Evolutionary conservation across 768 basidiomycete species (phyloP).

Genomic region (Hypholoma fasciculare): DNA sequence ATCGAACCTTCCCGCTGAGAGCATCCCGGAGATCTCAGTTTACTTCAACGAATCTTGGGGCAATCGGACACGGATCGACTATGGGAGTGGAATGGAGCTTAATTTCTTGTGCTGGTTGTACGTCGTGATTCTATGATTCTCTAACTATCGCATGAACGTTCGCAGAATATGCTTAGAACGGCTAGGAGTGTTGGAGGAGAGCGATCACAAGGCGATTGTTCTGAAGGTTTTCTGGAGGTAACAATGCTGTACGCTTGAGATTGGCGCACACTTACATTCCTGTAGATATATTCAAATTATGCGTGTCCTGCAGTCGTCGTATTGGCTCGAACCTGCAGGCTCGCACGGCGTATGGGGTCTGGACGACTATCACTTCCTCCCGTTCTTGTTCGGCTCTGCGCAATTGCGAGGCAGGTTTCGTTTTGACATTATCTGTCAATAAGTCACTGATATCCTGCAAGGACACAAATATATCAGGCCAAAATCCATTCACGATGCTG

Average conservation of each 20-base stretch:
- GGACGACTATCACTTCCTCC: constrained; percentile 96
- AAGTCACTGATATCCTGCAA: constrained; percentile 22
- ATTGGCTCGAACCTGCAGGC: constrained; percentile 99
- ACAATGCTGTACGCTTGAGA: constrained; percentile 12
- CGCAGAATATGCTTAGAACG: constrained; percentile 77
- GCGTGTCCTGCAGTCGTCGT: constrained; percentile 87
- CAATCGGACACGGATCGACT: constrained; percentile 89
- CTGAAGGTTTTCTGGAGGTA: constrained; percentile 89
- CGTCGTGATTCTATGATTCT: constrained; percentile 23
- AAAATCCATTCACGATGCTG: constrained; percentile 88
- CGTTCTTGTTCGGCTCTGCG: constrained; percentile 84
- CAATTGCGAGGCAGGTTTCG: constrained; percentile 61
- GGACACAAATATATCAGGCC: constrained; percentile 90
- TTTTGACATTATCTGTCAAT: not conserved
- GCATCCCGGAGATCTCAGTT: constrained; percentile 66
- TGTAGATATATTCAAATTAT: constrained; percentile 79
- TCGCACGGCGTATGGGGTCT: constrained; percentile 98
- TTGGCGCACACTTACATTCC: constrained; percentile 17
- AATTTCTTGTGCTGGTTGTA: constrained; percentile 98
- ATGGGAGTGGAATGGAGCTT: constrained; percentile 99
- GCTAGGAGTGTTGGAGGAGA: constrained; percentile 59
- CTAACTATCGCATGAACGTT: not conserved
- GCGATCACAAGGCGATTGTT: constrained; percentile 77
- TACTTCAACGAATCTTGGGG: constrained; percentile 94
- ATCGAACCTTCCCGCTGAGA: constrained; percentile 55